Evolutionary conservation across 768 basidiomycete genomes (phyloP).

Genomic region (Boletus subcaerulescens): DNA sequence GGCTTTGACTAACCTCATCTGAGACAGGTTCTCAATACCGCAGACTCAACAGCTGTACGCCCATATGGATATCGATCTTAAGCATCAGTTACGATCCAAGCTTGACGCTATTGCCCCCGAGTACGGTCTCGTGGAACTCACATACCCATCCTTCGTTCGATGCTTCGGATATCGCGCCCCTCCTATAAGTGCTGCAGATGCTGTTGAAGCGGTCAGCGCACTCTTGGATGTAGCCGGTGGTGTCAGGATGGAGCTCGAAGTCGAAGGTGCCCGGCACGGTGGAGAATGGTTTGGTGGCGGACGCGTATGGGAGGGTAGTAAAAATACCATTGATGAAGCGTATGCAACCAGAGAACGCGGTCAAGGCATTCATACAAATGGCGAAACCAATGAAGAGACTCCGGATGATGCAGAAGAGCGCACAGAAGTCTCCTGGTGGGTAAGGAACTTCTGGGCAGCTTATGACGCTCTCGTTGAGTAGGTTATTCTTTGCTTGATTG

Average conservation of each 20-base stretch:
- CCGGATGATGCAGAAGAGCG: constrained; percentile 34
- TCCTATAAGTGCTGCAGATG: constrained; percentile 89
- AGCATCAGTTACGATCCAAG: constrained; percentile 72
- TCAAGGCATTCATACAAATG: constrained; percentile 30
- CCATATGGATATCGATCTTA: constrained; percentile 97
- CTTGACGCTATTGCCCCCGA: constrained; percentile 90
- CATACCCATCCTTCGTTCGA: constrained; percentile 91
- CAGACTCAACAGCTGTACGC: constrained; percentile 93
- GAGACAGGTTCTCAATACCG: constrained; percentile 78
- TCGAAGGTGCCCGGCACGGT: constrained; percentile 83
- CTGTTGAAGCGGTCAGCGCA: constrained; percentile 84
- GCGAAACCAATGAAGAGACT: constrained; percentile 19
- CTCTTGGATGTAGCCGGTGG: constrained; percentile 90
- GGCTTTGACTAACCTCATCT: constrained; percentile 8
- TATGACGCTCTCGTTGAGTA: constrained; percentile 91
- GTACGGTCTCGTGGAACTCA: constrained; percentile 89
- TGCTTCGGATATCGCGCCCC: constrained; percentile 88
- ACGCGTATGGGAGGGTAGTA: constrained; percentile 65
- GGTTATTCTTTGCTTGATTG: constrained; percentile 33
- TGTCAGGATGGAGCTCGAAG: constrained; percentile 85
- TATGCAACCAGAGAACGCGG: constrained; percentile 29
- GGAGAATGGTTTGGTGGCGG: constrained; percentile 96
- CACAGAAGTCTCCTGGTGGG: constrained; percentile 74
- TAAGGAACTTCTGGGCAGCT: constrained; percentile 92
- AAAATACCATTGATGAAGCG: constrained; percentile 34